These are phyloP conservation scores for Rhizopogon vulgaris DNA, from an alignment of 768 basidiomycete species.

Conservation along the genomic window DNA sequence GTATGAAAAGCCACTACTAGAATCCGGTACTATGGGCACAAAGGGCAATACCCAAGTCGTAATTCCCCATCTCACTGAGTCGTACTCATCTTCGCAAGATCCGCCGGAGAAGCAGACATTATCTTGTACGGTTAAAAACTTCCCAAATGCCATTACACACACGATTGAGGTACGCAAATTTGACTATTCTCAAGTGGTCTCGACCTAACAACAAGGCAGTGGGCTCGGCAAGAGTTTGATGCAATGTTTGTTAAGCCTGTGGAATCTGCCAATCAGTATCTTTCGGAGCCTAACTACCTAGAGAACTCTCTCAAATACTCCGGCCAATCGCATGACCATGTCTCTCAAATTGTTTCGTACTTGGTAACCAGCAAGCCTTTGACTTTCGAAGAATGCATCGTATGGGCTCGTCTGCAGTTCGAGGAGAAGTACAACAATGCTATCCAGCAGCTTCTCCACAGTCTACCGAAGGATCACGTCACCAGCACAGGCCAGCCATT, in stretches of 20 bases:
- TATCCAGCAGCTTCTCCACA: constrained; percentile 88
- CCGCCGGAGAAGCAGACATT: constrained; percentile 97
- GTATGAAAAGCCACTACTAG: constrained; percentile 91
- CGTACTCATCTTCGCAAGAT: constrained; percentile 96
- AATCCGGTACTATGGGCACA: constrained; percentile 96
- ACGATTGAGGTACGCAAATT: constrained; percentile 75
- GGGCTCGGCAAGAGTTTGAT: constrained; percentile 92
- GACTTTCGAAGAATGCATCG: constrained; percentile 94
- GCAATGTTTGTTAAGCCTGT: constrained; percentile 90
- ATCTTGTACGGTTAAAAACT: constrained; percentile 97
- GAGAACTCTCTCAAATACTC: constrained; percentile 88
- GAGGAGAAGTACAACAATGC: constrained; percentile 91
- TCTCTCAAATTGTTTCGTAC: constrained; percentile 83
- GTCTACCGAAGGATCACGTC: constrained; percentile 89
- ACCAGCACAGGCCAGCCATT: constrained; percentile 93
- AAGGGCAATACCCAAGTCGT: constrained; percentile 97
- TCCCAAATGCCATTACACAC: constrained; percentile 96
- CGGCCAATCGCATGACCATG: constrained; percentile 85
- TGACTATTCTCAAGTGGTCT: neutral
- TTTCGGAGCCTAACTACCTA: constrained; percentile 93
- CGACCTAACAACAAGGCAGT: constrained; percentile 40
- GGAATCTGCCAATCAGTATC: constrained; percentile 91
- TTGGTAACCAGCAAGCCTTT: constrained; percentile 90
- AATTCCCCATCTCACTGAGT: constrained; percentile 90
- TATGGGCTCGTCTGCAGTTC: constrained; percentile 94